phyloP scores from a whole-genome alignment of 768 basidiomycete species.

The Leucocoprinus sp. region DNA sequence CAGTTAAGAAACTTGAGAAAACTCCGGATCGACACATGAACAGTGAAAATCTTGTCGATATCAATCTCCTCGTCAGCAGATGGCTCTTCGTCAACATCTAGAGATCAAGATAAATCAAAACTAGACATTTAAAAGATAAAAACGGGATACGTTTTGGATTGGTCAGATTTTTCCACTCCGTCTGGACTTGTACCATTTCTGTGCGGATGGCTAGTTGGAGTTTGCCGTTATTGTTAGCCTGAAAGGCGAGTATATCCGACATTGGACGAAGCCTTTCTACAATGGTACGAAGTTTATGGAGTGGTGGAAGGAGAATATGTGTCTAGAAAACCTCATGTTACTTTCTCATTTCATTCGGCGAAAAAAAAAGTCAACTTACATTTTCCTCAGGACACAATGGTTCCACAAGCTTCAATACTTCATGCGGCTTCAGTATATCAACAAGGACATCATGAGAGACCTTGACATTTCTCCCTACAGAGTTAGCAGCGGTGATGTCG shows the following conservation, averaged over 20 bases:
- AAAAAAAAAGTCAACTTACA: conserved; percentile 32
- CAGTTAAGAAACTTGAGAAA: conserved; percentile 78
- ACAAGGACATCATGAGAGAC: conserved; percentile 79
- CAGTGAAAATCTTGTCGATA: conserved; percentile 50
- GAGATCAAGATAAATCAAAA: background rate
- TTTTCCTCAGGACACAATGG: conserved; percentile 84
- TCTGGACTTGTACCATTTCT: conserved; percentile 70
- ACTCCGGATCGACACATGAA: conserved; percentile 63
- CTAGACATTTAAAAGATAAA: background rate
- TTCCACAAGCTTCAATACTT: conserved; percentile 65
- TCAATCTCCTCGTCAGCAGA: conserved; percentile 36
- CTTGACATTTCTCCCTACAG: conserved; percentile 54
- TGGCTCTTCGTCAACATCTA: conserved; percentile 21
- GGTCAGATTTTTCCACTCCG: conserved; percentile 67
- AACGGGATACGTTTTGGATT: conserved; percentile 44
- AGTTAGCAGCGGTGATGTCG: conserved; percentile 59
- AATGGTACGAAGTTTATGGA: conserved; percentile 70
- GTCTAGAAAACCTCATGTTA: conserved; percentile 33
- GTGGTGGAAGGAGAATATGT: conserved; percentile 68
- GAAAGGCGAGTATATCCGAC: conserved; percentile 60
- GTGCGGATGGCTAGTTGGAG: conserved; percentile 50
- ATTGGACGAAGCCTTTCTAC: conserved; percentile 67
- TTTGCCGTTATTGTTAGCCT: conserved; percentile 57
- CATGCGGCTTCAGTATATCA: conserved; percentile 68
- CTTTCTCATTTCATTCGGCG: conserved; percentile 1